Evolutionary conservation across 805 yeast genomes (phyloP), one percentile per base, ranked within the genome.

Genomic region (Teunomyces barrocoloradensis): DNA sequence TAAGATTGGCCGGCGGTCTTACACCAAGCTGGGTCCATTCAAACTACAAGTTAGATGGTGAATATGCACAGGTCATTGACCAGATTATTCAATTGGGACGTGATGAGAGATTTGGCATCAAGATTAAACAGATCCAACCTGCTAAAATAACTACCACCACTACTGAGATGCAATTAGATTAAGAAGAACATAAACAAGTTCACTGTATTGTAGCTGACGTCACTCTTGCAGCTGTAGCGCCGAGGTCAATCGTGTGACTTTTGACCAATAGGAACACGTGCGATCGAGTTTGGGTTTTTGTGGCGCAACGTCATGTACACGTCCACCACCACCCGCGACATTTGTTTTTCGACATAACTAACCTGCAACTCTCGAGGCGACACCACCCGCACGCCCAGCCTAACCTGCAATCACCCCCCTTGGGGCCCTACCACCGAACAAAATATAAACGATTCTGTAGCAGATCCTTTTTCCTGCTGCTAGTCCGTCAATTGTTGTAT

Each of bases 11-110:
- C 23, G 97, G 97, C 41, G 96, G 96, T 42, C 65, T 73, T 33
- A 75, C 77, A 57, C 91, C 97, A 57, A 81, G 89, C 55, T 94
- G 96, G 94, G 85, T 87, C 38, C 97, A 91, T 63, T 88, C 96
- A 23, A 72, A 79, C 36, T 83, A 74, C 68, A 84, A 84, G 65
- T 68, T 92, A 47, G 65, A 75, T 27, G 81, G 79, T 40, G 69
- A 72, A 5, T 74, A 59, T 47, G 51, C 53, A 12, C 72, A 74
- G 46, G 78, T 79, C 46, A 75, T 83, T 38, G 62, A 73, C 51
- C 78, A 81, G 50, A 73, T 87, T 63, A 76, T 80, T 47, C 76
- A 79, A 51, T 69, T 86, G 57, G 70, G 80, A 23, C 81, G 82
- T 64, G 92, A 85, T 61, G 73, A 76, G 56, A 77, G 88, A 66